A percentile compares a stretch with the other conserved stretches of the same genome.
These are phyloP conservation scores for Rhizophlyctis rosea DNA, from an alignment of 192 early-diverging fungal species.

Conservation along the genomic window DNA sequence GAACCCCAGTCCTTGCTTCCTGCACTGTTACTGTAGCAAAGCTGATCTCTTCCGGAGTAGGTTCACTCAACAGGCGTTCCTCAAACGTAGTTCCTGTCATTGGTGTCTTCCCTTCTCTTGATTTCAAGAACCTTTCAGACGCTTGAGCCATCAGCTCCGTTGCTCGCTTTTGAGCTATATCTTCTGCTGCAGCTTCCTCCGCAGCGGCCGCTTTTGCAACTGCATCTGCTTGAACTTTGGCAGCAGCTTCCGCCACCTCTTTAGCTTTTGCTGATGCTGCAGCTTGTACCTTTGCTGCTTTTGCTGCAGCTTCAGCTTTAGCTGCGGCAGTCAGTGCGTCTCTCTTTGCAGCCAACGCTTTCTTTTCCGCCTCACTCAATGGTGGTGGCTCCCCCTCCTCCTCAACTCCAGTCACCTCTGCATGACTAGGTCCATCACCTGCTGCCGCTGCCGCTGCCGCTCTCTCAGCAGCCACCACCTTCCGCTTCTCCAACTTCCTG, in stretches of 20 bases:
- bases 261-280: constrained; percentile 3
- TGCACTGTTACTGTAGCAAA: neutral
- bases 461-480: constrained; percentile 1
- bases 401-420: neutral
- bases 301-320: constrained; percentile 14
- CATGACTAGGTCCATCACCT: neutral
- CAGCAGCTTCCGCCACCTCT: constrained; percentile 4
- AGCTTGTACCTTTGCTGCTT: constrained; percentile 9
- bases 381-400: neutral
- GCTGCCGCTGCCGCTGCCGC: constrained; percentile 9
- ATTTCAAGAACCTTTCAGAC: neutral
- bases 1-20: neutral
- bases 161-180: neutral
- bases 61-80: neutral
- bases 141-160: neutral
- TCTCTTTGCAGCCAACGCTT: constrained; percentile 14
- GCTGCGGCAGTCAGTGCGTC: constrained; percentile 4
- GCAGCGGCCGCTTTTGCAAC: neutral
- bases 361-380: neutral
- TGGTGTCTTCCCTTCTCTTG: neutral
- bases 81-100: neutral
- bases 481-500: constrained; percentile 18
- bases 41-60: neutral
- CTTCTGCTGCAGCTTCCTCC: neutral
- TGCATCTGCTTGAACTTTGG: neutral